phyloP scores from a whole-genome alignment of 192 early-diverging fungal genomes.

The Linnemannia zychae region DNA sequence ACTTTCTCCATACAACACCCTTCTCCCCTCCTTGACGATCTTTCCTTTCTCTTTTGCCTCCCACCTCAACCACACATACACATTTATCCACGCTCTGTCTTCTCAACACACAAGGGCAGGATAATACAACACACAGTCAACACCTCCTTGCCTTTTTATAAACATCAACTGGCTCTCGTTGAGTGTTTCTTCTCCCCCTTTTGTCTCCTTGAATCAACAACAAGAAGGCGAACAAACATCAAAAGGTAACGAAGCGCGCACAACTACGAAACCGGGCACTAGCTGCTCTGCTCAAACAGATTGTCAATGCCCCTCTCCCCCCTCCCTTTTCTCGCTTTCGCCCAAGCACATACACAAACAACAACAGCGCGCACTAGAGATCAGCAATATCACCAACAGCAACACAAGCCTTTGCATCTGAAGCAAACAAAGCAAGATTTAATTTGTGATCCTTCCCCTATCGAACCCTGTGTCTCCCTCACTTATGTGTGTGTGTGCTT shows the following conservation, averaged over 20 bases:
- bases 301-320: background rate
- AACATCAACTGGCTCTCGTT: slow-evolving; percentile 8
- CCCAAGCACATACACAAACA: too few species aligned
- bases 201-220: slow-evolving; percentile 20
- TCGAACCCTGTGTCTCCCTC: background rate
- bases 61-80: background rate
- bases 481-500: background rate
- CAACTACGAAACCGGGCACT: background rate
- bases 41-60: background rate
- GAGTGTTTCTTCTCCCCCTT: background rate
- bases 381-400: too few species aligned
- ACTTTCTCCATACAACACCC: too few species aligned
- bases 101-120: background rate
- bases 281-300: background rate
- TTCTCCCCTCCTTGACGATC: background rate
- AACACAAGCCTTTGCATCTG: too few species aligned
- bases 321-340: background rate
- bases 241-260: slow-evolving; percentile 12
- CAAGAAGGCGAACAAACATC: background rate
- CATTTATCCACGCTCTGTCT: background rate
- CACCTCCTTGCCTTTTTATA: slow-evolving; percentile 28
- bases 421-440: too few species aligned
- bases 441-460: too few species aligned
- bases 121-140: background rate
- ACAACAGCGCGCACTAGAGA: too few species aligned